Evolutionary conservation across 1,284 basidiomycete genomes (phyloP).

Genomic region (Thecaphora thlaspeos): DNA sequence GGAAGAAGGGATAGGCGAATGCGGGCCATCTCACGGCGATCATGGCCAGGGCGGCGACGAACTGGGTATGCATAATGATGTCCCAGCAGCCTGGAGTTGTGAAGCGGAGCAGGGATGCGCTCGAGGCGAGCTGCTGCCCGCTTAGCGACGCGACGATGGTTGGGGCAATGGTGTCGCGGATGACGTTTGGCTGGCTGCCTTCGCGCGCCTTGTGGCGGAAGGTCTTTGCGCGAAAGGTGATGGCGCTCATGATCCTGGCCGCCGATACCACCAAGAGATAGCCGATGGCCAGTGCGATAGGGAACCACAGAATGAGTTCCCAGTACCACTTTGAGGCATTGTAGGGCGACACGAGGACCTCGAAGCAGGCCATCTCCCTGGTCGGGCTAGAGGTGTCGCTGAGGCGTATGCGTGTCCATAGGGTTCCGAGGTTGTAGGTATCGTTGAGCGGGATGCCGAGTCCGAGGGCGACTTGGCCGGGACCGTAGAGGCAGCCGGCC

Average conservation of each 20-base stretch:
- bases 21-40: constrained; percentile 89
- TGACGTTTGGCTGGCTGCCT: constrained; percentile 41
- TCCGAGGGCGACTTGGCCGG: constrained; percentile 77
- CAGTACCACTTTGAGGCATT: constrained; percentile 69
- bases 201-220: constrained; percentile 49
- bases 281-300: constrained; percentile 71
- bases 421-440: constrained; percentile 74
- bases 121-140: constrained; percentile 79
- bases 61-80: constrained; percentile 88
- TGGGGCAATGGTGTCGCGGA: constrained; percentile 42
- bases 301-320: constrained; percentile 75
- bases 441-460: constrained; percentile 70
- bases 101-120: constrained; percentile 82
- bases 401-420: constrained; percentile 78
- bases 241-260: constrained; percentile 63
- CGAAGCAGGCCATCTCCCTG: constrained; percentile 75
- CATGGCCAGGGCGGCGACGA: constrained; percentile 72
- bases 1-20: constrained; percentile 70
- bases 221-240: constrained; percentile 23
- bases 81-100: constrained; percentile 91
- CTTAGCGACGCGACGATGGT: constrained; percentile 77
- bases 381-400: constrained; percentile 73
- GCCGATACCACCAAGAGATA: constrained; percentile 79
- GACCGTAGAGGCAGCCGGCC: constrained; percentile 44
- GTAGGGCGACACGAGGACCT: constrained; percentile 76